These are phyloP conservation scores for Cladophialophora exuberans DNA, from an alignment of 2,329 filamentous ascomycete species.

Conservation along the genomic window DNA sequence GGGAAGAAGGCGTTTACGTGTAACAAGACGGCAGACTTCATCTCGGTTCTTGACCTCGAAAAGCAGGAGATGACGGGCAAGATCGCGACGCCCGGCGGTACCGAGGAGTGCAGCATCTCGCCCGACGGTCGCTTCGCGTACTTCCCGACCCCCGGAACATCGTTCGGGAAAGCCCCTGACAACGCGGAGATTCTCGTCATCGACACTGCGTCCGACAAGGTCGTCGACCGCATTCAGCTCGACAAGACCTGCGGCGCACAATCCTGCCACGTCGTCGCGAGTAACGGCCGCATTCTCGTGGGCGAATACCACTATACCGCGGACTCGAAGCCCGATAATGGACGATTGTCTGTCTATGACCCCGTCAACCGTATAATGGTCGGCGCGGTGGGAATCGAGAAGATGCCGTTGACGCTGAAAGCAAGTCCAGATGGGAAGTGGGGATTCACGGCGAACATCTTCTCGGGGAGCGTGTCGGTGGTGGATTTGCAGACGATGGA, in stretches of 20 bases:
- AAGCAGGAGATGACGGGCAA: neutral
- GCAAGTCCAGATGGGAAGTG: neutral
- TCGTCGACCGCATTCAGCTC: neutral
- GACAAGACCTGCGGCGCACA: neutral
- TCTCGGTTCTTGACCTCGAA: conserved; percentile 3
- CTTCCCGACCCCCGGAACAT: neutral
- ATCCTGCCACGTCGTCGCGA: conserved; percentile 1
- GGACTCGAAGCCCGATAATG: neutral
- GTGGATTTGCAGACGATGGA: neutral
- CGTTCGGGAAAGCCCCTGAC: neutral
- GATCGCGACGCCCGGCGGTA: neutral
- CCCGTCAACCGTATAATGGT: neutral
- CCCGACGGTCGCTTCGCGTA: neutral
- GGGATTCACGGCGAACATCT: conserved; percentile 4
- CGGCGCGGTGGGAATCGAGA: neutral
- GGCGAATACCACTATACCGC: neutral
- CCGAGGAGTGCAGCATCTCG: conserved; percentile 5
- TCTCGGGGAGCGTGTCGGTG: neutral
- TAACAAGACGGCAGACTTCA: conserved; percentile 1
- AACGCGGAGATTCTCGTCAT: neutral
- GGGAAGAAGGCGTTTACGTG: conserved; percentile 3
- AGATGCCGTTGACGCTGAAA: neutral
- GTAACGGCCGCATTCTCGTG: neutral
- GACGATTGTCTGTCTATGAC: neutral
- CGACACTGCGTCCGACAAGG: conserved; percentile 4